Evolutionary conservation across 768 basidiomycete species (phyloP).

Genomic region (Xerocomellus chrysenteron): DNA sequence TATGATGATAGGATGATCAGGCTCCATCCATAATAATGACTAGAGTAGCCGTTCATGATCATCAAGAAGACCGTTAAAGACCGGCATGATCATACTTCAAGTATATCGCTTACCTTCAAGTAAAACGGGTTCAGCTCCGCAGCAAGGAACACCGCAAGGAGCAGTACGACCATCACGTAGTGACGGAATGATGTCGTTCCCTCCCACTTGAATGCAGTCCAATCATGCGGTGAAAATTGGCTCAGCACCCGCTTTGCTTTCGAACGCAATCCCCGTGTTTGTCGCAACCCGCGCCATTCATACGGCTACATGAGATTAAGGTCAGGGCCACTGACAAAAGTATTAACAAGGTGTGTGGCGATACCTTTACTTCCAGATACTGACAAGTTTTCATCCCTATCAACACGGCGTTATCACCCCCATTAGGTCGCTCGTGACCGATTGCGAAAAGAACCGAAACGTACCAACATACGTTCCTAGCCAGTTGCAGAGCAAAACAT

Average conservation of each 20-base stretch:
- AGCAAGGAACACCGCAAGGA: constrained; percentile 76
- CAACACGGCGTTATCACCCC: constrained; percentile 4
- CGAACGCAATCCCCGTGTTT: constrained; percentile 72
- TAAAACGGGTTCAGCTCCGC: constrained; percentile 90
- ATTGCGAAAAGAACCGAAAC: constrained; percentile 19
- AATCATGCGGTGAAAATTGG: constrained; percentile 86
- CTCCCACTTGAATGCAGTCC: constrained; percentile 87
- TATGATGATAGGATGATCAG: constrained; percentile 83
- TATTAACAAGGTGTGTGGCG: neutral
- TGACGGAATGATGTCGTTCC: constrained; percentile 72
- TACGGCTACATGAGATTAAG: constrained; percentile 54
- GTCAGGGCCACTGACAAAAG: neutral
- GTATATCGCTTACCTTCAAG: constrained; percentile 57
- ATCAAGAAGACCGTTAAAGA: constrained; percentile 21
- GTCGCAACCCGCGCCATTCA: constrained; percentile 80
- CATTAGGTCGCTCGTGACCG: constrained; percentile 13
- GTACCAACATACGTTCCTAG: constrained; percentile 77
- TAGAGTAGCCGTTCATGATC: constrained; percentile 36
- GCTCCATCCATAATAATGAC: constrained; percentile 80
- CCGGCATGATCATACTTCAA: constrained; percentile 4
- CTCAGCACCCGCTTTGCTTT: constrained; percentile 78
- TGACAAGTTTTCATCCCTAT: constrained; percentile 85
- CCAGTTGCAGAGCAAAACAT: constrained; percentile 88
- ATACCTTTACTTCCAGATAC: constrained; percentile 83
- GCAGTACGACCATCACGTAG: constrained; percentile 70